Evolutionary conservation across 768 basidiomycete genomes (phyloP).

Genomic region (Amanita exitialis): DNA sequence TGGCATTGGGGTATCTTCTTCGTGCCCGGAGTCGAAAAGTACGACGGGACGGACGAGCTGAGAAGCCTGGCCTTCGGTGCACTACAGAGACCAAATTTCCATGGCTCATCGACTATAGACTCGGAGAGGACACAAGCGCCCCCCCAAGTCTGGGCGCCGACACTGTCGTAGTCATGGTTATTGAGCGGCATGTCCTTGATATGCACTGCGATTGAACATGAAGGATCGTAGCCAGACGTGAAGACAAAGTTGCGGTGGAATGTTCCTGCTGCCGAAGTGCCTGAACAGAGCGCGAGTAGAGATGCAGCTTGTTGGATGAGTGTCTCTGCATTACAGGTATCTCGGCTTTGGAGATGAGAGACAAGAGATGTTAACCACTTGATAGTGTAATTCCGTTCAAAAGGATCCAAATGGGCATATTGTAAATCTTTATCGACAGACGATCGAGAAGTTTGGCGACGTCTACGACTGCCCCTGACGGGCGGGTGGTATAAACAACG

Average conservation of each 20-base stretch:
- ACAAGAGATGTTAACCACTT: conserved; percentile 70
- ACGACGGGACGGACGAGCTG: too few species aligned
- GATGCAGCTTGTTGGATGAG: conserved; percentile 47
- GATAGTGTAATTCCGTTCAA: conserved; percentile 60
- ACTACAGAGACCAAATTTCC: conserved; percentile 31
- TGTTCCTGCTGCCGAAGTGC: conserved; percentile 51
- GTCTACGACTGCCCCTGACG: conserved; percentile 48
- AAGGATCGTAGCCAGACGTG: conserved; percentile 5
- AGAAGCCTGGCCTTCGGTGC: neutral
- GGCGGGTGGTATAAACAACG: conserved; percentile 47
- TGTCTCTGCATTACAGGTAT: conserved; percentile 15
- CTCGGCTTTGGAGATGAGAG: conserved; percentile 17
- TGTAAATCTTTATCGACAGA: neutral
- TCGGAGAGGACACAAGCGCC: conserved; percentile 75
- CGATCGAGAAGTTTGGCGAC: conserved; percentile 9
- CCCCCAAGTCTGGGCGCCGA: conserved; percentile 88
- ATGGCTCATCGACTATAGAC: conserved; percentile 51
- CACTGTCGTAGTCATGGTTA: conserved; percentile 58
- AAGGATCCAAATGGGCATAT: conserved; percentile 42
- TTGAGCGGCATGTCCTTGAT: conserved; percentile 63
- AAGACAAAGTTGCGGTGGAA: conserved; percentile 47
- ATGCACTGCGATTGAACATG: conserved; percentile 22
- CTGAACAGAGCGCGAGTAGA: conserved; percentile 55
- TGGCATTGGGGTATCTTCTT: neutral
- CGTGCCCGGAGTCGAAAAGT: neutral